Evolutionary conservation across 192 early-diverging fungal species (phyloP), one percentile per base, ranked within the genome.

Genomic region (Coemansia sp.): DNA sequence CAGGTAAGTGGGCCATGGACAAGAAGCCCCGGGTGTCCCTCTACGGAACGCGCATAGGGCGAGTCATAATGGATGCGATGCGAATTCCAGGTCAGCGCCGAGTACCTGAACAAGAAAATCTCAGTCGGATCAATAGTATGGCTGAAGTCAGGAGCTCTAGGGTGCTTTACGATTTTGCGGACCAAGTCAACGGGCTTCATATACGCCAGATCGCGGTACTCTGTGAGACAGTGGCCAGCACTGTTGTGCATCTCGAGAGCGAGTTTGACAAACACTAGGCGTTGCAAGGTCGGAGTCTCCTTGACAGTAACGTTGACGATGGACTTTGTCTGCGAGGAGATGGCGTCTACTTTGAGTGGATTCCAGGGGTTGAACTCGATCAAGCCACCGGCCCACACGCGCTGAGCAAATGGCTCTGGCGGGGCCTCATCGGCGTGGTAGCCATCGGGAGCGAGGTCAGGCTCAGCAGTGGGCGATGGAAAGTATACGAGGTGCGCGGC

Each of bases 21-120:
- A 22, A 94, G 63, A 54, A 90, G 87, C 3, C 88, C 86, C 58
- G 88, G 87, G 56, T 93, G 89, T 31, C 83, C 77, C 67, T 95
- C 94, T 6, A 85, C 68, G 10, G 86, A 70, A 39, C 81, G 85
- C 14, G 92, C 86, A 62, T 94, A 94, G 9, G 68, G 59, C 17
- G 85, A 76, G 65, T 97, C 92, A 77, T 92, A 97, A 67, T 97
- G 95, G 49, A 97, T 94, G 29, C 86, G 85, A 72, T 97, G 94
- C 49, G 87, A 87, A 73, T 97, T 97, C 84, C 93, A 97, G 4
- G 92, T 92, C 74, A 96, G 62, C 27, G 95, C 93, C 25, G 94
- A 96, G 76, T 92, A 97, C 32, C 93, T 79, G 74, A 97, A 97
- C 32, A 94, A 73, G 19, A 88, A 85, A 35, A 94, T 87, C 31